phyloP scores from a whole-genome alignment of 805 yeast genomes.

The Metschnikowia shivogae region DNA sequence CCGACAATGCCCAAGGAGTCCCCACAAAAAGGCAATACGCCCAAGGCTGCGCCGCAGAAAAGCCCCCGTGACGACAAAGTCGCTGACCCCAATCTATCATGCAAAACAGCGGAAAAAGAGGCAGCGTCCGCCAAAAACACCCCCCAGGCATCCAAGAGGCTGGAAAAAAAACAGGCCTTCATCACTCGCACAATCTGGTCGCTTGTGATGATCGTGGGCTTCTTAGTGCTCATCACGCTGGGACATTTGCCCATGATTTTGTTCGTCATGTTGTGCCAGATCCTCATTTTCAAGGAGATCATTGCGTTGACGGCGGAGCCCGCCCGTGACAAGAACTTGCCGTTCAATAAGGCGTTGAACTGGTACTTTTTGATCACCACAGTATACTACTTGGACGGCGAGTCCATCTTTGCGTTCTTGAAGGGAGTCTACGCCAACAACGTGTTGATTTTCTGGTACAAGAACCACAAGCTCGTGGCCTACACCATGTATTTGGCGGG shows the following conservation, averaged over 20 bases:
- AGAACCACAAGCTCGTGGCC: conserved; percentile 79
- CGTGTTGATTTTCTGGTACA: conserved; percentile 53
- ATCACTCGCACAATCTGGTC: conserved; percentile 91
- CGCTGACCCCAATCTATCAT: neutral
- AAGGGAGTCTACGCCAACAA: conserved; percentile 47
- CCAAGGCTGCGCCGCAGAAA: neutral
- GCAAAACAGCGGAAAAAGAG: neutral
- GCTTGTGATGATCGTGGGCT: conserved; percentile 81
- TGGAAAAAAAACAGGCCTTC: conserved; percentile 74
- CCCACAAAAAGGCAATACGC: neutral
- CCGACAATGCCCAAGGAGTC: conserved; percentile 1
- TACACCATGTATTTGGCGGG: conserved; percentile 84
- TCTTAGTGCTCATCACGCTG: conserved; percentile 53
- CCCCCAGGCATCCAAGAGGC: conserved; percentile 26
- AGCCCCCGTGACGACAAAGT: neutral
- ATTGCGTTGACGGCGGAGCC: conserved; percentile 82
- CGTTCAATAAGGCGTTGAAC: conserved; percentile 76
- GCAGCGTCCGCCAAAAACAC: neutral
- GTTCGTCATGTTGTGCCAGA: conserved; percentile 68
- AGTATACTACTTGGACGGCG: conserved; percentile 85
- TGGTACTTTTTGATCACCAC: conserved; percentile 93
- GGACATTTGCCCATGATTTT: conserved; percentile 83
- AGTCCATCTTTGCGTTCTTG: conserved; percentile 69
- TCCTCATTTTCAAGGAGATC: conserved; percentile 85
- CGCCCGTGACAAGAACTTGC: conserved; percentile 75